Evolutionary conservation across 257 asterid genomes (phyloP), one percentile per base, ranked within the genome.

Genomic region (Solanum rostratum): DNA sequence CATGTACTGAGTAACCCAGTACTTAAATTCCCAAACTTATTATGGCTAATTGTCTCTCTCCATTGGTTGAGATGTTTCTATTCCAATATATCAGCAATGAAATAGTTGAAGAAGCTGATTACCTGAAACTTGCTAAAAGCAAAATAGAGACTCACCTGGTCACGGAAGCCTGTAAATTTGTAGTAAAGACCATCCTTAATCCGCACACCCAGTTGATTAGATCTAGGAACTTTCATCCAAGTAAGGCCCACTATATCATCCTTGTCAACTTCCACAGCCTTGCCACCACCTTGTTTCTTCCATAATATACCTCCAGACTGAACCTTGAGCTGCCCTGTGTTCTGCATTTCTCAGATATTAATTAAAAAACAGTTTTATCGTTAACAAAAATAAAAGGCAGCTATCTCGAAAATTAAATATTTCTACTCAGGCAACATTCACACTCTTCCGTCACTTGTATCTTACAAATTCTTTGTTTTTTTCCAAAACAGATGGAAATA

Each of bases 251-350:
- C 86, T 83, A 95, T 70, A 55, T 94, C 97, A 6, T 95, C 88
- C 86, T 91, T 97, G 84, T 97, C 98, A 82, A 97, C 97, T 84
- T 97, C 98, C 80, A 95, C 96, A 7, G 96, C 92, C 90, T 94
- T 97, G 80, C 97, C 98, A 73, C 98, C 99, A 2, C 98, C 98
- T 87, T 87, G 97, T 89, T 97, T 97, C 95, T 93, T 97, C 99
- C 99, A 97, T 86, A 87, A 69, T 84, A 97, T 85, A 69, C 99
- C 99, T 62, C 93, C 91, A 16, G 97, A 88, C 85, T 95, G 95
- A 87, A 94, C 97, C 89, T 85, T 95, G 83, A 95, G 93, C 80
- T 92, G 97, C 60, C 99, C 99, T 30, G 97, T 97, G 60, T 92
- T 95, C 99, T 95, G 90, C 89, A 91, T 57, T 84, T 74, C 78